These are phyloP conservation scores for Psilocybe azurescens DNA, from an alignment of 768 basidiomycete genomes.

Conservation along the genomic window DNA sequence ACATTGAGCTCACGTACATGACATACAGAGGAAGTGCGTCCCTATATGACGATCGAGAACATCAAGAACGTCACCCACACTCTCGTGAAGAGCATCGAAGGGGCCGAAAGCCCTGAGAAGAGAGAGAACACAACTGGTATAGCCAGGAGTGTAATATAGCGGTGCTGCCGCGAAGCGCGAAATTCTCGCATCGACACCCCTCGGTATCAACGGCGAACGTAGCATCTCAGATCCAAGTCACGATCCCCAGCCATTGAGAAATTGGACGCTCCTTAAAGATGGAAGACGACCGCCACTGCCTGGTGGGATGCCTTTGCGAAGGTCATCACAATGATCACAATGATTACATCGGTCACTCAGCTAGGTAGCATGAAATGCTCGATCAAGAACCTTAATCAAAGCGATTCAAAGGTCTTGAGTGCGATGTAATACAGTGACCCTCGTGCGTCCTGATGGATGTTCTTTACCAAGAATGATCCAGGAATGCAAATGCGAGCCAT, in stretches of 20 bases:
- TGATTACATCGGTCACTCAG: too few species aligned
- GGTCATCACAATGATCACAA: neutral
- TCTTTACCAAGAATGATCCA: neutral
- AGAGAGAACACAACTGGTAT: neutral
- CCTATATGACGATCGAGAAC: neutral
- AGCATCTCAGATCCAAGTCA: neutral
- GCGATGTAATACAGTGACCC: too few species aligned
- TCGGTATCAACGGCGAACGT: neutral
- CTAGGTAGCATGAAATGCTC: neutral
- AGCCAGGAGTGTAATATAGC: neutral
- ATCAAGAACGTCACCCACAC: neutral
- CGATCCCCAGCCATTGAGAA: neutral
- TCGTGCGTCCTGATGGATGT: too few species aligned
- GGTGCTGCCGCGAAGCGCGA: neutral
- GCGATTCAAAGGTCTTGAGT: neutral
- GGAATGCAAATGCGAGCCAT: neutral
- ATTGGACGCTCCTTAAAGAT: neutral
- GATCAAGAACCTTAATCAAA: neutral
- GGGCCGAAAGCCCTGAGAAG: neutral
- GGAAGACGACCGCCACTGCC: neutral
- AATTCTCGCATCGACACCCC: neutral
- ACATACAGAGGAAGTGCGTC: neutral
- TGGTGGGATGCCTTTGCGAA: neutral
- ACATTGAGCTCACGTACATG: neutral
- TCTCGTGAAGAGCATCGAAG: neutral